phyloP scores from a whole-genome alignment of 2,329 filamentous ascomycete genomes.

The Cercospora sp. region DNA sequence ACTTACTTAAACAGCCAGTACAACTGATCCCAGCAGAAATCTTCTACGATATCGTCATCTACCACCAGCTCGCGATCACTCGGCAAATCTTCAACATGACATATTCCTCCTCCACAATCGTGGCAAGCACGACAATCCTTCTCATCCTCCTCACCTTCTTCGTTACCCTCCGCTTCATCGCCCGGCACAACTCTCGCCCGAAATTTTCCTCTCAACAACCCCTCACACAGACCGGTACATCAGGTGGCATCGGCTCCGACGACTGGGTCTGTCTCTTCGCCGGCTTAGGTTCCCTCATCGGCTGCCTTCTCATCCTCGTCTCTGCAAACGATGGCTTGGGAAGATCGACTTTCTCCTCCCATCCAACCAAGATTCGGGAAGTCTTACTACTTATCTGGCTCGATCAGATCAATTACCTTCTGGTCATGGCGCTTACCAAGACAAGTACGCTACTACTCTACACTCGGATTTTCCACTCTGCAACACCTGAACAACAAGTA shows the following conservation, averaged over 20 bases:
- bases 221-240: neutral
- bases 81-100: neutral
- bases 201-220: neutral
- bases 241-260: slow-evolving; percentile 3
- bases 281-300: slow-evolving; percentile 4
- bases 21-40: neutral
- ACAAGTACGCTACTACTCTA: slow-evolving; percentile 10
- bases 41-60: neutral
- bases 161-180: slow-evolving; percentile 8
- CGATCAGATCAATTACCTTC: slow-evolving; percentile 13
- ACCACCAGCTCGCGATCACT: neutral
- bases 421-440: slow-evolving; percentile 12
- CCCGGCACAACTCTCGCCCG: neutral
- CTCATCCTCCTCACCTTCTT: slow-evolving; percentile 11
- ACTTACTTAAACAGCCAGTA: neutral
- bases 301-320: slow-evolving; percentile 12
- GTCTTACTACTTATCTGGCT: slow-evolving; percentile 10
- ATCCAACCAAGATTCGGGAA: neutral
- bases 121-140: slow-evolving; percentile 8
- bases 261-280: slow-evolving; percentile 1
- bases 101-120: slow-evolving; percentile 8
- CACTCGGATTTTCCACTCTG: slow-evolving; percentile 6
- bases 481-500: neutral
- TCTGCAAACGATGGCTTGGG: slow-evolving; percentile 9
- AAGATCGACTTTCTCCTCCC: neutral